These are phyloP conservation scores for Tricladium varicosporioides DNA, from an alignment of 2,329 filamentous ascomycete genomes.

Conservation along the genomic window DNA sequence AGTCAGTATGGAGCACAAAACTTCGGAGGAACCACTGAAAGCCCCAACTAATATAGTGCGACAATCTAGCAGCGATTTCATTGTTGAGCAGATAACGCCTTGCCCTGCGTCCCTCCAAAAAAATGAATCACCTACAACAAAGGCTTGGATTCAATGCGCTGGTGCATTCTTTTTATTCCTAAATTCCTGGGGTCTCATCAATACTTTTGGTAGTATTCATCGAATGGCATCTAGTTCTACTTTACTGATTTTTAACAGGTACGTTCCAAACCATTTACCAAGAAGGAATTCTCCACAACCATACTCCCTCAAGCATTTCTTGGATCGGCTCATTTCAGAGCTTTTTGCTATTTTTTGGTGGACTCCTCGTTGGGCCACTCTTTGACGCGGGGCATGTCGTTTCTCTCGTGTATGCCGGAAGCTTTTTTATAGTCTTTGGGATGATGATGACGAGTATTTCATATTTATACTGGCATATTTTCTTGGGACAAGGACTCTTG, in stretches of 20 bases:
- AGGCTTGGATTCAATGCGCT: not conserved
- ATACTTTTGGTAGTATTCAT: not conserved
- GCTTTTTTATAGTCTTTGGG: constrained; percentile 44
- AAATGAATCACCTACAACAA: not conserved
- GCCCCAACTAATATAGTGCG: too few species aligned
- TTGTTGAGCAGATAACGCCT: too few species aligned
- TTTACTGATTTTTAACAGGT: not conserved
- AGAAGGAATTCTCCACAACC: not conserved
- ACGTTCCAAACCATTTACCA: not conserved
- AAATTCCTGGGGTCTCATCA: not conserved
- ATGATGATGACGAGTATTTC: constrained; percentile 61
- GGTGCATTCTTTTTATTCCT: not conserved
- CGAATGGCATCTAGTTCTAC: too few species aligned
- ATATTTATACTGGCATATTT: constrained; percentile 50
- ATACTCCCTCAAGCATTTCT: not conserved
- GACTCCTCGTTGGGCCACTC: not conserved
- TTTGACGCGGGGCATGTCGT: constrained; percentile 1
- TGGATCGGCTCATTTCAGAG: not conserved
- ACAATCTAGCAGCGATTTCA: too few species aligned
- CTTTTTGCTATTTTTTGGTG: not conserved
- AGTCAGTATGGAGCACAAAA: too few species aligned
- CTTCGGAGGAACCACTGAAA: too few species aligned
- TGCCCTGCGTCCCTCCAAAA: too few species aligned
- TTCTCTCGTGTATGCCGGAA: not conserved
- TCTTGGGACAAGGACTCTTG: constrained; percentile 44